These are phyloP conservation scores for Phytophthora boehmeriae DNA, from an alignment of 352 stramenopile genomes.

Conservation along the genomic window DNA sequence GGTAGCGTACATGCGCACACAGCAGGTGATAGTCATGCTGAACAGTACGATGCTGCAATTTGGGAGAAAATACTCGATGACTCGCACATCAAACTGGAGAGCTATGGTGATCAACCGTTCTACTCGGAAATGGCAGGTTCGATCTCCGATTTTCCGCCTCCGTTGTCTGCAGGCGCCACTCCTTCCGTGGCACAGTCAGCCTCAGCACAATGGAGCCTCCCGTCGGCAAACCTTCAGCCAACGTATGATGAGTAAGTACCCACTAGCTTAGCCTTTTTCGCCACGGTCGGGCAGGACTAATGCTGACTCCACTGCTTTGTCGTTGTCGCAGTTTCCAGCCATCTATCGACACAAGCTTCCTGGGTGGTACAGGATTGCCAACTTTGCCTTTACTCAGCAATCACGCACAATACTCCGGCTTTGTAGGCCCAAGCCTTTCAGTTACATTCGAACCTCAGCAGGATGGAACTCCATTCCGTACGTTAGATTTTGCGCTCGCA, in stretches of 20 bases:
- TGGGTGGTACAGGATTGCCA: slow-evolving; percentile 10
- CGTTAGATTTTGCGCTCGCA: slow-evolving; percentile 11
- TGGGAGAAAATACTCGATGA: slow-evolving; percentile 42
- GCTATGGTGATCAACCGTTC: slow-evolving; percentile 37
- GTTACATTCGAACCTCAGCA: slow-evolving; percentile 39
- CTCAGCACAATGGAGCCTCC: slow-evolving; percentile 21
- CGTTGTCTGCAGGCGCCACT: slow-evolving; percentile 9
- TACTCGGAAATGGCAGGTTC: slow-evolving; percentile 38
- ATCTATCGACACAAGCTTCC: slow-evolving; percentile 10
- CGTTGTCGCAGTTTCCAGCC: slow-evolving; percentile 3
- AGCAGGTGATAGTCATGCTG: slow-evolving; percentile 54
- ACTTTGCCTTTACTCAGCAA: slow-evolving; percentile 19
- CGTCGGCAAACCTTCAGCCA: slow-evolving; percentile 21
- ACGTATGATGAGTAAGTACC: slow-evolving; percentile 40
- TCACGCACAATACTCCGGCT: slow-evolving; percentile 10
- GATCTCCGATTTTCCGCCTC: slow-evolving; percentile 32
- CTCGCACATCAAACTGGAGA: slow-evolving; percentile 40
- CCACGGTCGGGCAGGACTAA: too few relatives aligned
- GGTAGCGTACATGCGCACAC: slow-evolving; percentile 10
- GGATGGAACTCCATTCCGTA: slow-evolving; percentile 50
- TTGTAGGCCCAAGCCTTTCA: slow-evolving; percentile 17
- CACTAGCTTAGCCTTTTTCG: too few relatives aligned
- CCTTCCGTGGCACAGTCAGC: slow-evolving; percentile 7
- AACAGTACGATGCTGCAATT: slow-evolving; percentile 37
- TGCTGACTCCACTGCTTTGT: neutral